Conservation (phyloP, 768 basidiomycete species). For the Russula brevipes region DNA sequence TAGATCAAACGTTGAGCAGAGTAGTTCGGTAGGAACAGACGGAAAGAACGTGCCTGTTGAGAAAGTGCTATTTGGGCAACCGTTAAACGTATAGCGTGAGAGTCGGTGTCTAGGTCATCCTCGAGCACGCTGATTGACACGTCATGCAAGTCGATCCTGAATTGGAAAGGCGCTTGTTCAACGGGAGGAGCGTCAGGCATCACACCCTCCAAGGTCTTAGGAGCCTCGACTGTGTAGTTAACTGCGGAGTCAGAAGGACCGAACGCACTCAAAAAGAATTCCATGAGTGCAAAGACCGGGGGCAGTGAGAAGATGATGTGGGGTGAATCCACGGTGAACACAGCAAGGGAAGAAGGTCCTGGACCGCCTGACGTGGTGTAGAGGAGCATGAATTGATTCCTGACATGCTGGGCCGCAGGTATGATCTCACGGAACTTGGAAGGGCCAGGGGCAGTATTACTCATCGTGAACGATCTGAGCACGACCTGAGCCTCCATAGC, state of each 20-base stretch:
- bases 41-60: conserved; percentile 62
- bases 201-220: conserved; percentile 21
- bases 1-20: conserved; percentile 31
- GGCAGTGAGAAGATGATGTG: conserved; percentile 89
- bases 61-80: conserved; percentile 82
- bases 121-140: conserved; percentile 86
- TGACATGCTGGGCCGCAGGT: conserved; percentile 79
- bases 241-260: conserved; percentile 25
- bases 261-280: conserved; percentile 70
- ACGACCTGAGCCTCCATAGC: conserved; percentile 84
- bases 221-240: conserved; percentile 19
- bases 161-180: conserved; percentile 40
- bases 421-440: conserved; percentile 93
- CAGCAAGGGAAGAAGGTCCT: conserved; percentile 56
- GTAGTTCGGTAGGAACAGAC: background rate
- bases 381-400: conserved; percentile 91
- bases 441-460: conserved; percentile 74
- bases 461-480: conserved; percentile 87
- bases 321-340: conserved; percentile 89
- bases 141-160: conserved; percentile 85
- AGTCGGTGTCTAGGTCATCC: conserved; percentile 68
- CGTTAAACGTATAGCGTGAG: conserved; percentile 83
- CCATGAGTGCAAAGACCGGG: conserved; percentile 81
- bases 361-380: conserved; percentile 70
- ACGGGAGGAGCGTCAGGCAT: conserved; percentile 3